Conservation (phyloP, 768 basidiomycete genomes). For the Hydnum rufescens region DNA sequence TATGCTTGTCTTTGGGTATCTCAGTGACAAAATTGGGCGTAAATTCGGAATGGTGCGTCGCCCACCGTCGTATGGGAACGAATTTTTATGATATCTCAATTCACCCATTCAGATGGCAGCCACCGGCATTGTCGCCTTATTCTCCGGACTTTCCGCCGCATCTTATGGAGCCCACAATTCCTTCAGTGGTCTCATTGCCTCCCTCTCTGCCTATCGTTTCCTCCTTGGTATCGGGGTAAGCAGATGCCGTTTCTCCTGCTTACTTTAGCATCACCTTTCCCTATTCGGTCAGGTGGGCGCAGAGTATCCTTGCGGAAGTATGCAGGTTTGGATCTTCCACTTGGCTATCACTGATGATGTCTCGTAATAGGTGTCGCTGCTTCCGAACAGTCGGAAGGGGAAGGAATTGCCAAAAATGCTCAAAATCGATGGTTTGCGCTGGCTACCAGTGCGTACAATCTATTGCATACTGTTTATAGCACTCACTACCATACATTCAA, state of each 20-base stretch:
- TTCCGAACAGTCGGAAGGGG: slow-evolving; percentile 77
- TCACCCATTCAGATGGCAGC: slow-evolving; percentile 41
- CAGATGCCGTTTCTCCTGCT: neutral
- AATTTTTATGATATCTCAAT: neutral
- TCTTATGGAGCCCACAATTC: slow-evolving; percentile 60
- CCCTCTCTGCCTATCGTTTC: slow-evolving; percentile 74
- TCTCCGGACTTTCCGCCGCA: slow-evolving; percentile 66
- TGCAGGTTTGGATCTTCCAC: too few species aligned
- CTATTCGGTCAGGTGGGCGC: slow-evolving; percentile 12
- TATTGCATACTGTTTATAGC: neutral
- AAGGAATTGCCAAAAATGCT: slow-evolving; percentile 51
- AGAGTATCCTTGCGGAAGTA: slow-evolving; percentile 72
- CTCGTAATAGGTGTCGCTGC: too few species aligned
- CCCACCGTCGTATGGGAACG: neutral
- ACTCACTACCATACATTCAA: slow-evolving; percentile 5
- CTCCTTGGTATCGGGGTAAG: slow-evolving; percentile 55
- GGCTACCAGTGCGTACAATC: slow-evolving; percentile 49
- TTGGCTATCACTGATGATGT: too few species aligned
- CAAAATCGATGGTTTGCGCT: slow-evolving; percentile 77
- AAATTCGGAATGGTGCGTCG: slow-evolving; percentile 67
- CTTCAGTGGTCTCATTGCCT: slow-evolving; percentile 47
- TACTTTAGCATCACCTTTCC: neutral
- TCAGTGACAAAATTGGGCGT: slow-evolving; percentile 68
- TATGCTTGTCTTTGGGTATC: slow-evolving; percentile 45
- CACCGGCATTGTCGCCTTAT: slow-evolving; percentile 64